Conservation (phyloP, 352 stramenopile genomes). For the Blastocystis sp. region DNA sequence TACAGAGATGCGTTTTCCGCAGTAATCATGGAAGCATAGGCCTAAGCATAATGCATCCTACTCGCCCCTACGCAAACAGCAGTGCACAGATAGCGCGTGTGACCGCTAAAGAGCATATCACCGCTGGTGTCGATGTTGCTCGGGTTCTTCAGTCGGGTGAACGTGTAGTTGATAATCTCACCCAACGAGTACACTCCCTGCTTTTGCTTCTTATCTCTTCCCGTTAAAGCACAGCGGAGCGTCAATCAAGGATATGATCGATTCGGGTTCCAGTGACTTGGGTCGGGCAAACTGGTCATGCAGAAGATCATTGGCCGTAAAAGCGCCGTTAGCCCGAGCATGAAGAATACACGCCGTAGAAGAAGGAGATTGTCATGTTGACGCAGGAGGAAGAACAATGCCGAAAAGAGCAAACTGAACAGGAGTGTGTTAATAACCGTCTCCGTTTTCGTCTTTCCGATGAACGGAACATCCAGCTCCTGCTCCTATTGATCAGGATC, state of each 20-base stretch:
- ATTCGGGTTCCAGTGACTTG: conserved; percentile 10
- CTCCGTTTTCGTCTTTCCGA: conserved; percentile 55
- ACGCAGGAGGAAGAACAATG: background rate
- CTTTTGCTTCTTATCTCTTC: background rate
- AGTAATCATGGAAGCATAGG: conserved; percentile 1
- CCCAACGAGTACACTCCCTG: background rate
- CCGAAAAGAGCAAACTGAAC: background rate
- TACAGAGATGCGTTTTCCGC: background rate
- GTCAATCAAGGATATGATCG: conserved; percentile 27
- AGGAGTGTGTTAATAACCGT: conserved; percentile 54
- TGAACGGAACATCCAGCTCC: conserved; percentile 23
- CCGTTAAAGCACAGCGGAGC: background rate
- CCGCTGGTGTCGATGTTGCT: conserved; percentile 36
- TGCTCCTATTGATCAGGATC: background rate
- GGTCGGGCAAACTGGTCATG: conserved; percentile 62
- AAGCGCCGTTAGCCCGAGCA: conserved; percentile 46
- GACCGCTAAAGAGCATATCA: conserved; percentile 60
- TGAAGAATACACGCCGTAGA: conserved; percentile 18
- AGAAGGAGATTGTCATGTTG: conserved; percentile 37
- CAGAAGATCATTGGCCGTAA: conserved; percentile 50
- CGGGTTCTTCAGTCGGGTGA: conserved; percentile 29
- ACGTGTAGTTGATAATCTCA: conserved; percentile 54
- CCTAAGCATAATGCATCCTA: background rate
- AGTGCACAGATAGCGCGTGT: conserved; percentile 48
- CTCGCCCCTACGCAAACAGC: conserved; percentile 15